phyloP scores from a whole-genome alignment of 2,329 filamentous ascomycete genomes.

The Clonostachys rhizophaga region DNA sequence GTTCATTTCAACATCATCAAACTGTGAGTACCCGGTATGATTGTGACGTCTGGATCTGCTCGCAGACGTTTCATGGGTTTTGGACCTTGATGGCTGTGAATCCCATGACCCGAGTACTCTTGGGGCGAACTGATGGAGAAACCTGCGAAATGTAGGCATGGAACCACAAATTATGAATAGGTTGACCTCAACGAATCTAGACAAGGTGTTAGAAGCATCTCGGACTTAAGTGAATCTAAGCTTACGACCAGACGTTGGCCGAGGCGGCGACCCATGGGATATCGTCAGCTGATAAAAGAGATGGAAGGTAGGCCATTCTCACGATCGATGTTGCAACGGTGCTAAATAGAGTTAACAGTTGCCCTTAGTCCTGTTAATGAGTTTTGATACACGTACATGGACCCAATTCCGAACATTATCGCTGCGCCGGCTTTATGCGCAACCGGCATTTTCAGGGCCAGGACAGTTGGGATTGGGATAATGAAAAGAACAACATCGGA shows the following conservation, averaged over 20 bases:
- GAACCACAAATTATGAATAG: conserved; percentile 33
- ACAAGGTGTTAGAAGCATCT: background rate
- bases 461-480: conserved; percentile 31
- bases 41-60: no score
- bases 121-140: conserved; percentile 16
- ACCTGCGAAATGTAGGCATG: conserved; percentile 30
- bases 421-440: conserved; percentile 39
- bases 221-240: no score
- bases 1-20: no score
- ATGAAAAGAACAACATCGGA: conserved; percentile 40
- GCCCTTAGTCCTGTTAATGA: background rate
- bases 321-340: conserved; percentile 25
- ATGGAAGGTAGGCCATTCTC: conserved; percentile 16
- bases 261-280: no score
- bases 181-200: conserved; percentile 25
- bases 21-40: no score
- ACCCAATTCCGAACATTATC: conserved; percentile 38
- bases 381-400: conserved; percentile 10
- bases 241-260: no score
- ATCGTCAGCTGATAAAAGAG: conserved; percentile 5
- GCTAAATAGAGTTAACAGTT: conserved; percentile 7
- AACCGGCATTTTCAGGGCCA: conserved; percentile 34
- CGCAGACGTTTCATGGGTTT: no score
- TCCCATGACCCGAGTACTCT: no score
- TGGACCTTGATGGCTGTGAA: no score